Percentiles rank a stretch among this genome's conserved stretches.
Evolutionary conservation across 768 basidiomycete species (phyloP).

Genomic region (Suillus clintonianus): DNA sequence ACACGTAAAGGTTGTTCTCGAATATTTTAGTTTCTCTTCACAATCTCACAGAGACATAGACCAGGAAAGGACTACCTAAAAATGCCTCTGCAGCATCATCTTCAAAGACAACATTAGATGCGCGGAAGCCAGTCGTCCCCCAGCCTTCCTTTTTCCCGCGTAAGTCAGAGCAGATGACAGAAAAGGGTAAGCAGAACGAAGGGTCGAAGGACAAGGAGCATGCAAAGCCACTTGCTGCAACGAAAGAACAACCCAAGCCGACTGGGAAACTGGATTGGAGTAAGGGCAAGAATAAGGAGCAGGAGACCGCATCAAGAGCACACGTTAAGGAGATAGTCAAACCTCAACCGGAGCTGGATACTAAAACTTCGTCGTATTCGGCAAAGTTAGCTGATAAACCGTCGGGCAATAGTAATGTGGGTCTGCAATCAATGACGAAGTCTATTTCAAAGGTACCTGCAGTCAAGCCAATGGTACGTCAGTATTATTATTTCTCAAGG

Average conservation of each 20-base stretch:
- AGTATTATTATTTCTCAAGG: not conserved
- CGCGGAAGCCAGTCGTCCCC: constrained; percentile 14
- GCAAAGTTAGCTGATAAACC: not conserved
- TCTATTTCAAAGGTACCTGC: not conserved
- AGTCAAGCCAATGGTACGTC: constrained; percentile 9
- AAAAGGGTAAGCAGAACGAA: constrained; percentile 28
- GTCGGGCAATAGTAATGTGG: not conserved
- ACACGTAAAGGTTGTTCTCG: constrained; percentile 46
- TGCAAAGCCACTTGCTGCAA: constrained; percentile 15
- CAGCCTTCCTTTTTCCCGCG: not conserved
- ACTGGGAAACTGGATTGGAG: constrained; percentile 65
- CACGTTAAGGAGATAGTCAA: not conserved
- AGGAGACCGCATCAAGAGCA: constrained; percentile 4
- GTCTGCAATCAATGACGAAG: not conserved
- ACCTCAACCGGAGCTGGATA: not conserved
- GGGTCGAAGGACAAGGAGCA: constrained; percentile 24
- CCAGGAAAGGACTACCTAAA: not conserved
- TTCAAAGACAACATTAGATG: constrained; percentile 46
- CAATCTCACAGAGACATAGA: not conserved
- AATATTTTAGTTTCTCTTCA: not conserved
- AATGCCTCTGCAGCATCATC: constrained; percentile 32
- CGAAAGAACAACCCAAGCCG: constrained; percentile 32
- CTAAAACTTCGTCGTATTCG: not conserved
- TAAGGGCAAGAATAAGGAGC: constrained; percentile 52
- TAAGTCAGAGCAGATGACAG: constrained; percentile 15